These are phyloP conservation scores for Antitrichia curtipendula DNA, from an alignment of 225 moss, liverwort and hornwort genomes.

Conservation along the genomic window DNA sequence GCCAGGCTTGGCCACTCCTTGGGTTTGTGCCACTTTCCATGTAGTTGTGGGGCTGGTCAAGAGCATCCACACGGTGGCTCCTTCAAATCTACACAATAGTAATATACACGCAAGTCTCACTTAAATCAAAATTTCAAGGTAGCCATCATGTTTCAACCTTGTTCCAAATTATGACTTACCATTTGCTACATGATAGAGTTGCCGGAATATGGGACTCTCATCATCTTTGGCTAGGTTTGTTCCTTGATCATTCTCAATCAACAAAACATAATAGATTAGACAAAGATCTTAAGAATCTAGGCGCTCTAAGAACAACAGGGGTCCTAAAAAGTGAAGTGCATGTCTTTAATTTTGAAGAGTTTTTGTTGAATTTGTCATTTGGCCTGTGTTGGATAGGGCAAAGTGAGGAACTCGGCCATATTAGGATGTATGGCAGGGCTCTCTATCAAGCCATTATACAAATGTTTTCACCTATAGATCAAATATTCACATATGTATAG, in stretches of 20 bases:
- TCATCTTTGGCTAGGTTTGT: background rate
- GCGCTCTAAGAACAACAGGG: fast-evolving
- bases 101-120: background rate
- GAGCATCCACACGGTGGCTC: too few relatives aligned
- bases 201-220: fast-evolving
- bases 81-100: fast-evolving
- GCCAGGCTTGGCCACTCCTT: too few relatives aligned
- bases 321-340: fast-evolving
- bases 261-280: background rate
- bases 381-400: fast-evolving
- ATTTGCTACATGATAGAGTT: background rate
- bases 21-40: too few relatives aligned
- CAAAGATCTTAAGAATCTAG: fast-evolving
- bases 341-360: background rate
- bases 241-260: background rate
- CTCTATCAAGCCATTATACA: fast-evolving
- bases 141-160: fast-evolving
- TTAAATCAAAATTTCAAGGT: background rate
- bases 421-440: fast-evolving
- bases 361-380: background rate
- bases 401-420: fast-evolving
- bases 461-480: fast-evolving
- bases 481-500: fast-evolving
- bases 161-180: fast-evolving
- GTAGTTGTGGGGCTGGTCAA: too few relatives aligned